Base-by-base conservation (phyloP, 2,329 filamentous ascomycete genomes). In the Phoma sp. region DNA sequence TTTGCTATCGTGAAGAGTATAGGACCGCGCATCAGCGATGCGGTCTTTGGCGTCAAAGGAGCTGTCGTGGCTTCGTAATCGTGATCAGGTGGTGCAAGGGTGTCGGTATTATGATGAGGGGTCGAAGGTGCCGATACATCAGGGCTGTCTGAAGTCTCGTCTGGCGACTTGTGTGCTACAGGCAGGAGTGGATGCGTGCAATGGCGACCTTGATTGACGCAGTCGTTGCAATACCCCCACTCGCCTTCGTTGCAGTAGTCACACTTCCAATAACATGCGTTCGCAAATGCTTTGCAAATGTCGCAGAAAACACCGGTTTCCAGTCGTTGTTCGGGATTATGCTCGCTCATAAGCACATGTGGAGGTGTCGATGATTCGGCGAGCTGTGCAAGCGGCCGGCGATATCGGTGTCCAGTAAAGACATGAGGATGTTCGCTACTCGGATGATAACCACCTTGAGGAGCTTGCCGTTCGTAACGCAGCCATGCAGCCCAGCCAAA, bases 191-290 rank as follows among this genome's bases (percentile, higher is more conserved):
- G 82, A 69, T 98, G 94, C 0, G 88, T 90, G 75, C 94, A 98
- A 56, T 87, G 89, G 56, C 83, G 83, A 15, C 91, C 92, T 72
- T 88, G 87, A 55, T 94, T 93, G 27, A 96, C 91, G 63, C 94
- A 98, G 57, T 83, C 79, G 65, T 93, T 92, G 76, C 94, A 98
- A 72, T 91, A 97, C 0, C 94, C 94, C 93, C 93, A 98, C 69
- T 96, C 93, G 5, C 92, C 94, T 59, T 95, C 87, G 66, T 96
- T 96, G 77, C 94, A 98, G 24, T 83, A 74, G 55, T 89, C 86
- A 73, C 94, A 98, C 59, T 90, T 88, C 94, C 93, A 98, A 75
- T 91, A 96, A 75, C 91, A 95, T 46, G 88, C 84, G 66, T 96
- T 93, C 0, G 91, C 84, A 79, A 86, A 90, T 0, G 84, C 80